These are phyloP conservation scores for Aspergillus fructus DNA, from an alignment of 2,329 filamentous ascomycete species.

Conservation along the genomic window DNA sequence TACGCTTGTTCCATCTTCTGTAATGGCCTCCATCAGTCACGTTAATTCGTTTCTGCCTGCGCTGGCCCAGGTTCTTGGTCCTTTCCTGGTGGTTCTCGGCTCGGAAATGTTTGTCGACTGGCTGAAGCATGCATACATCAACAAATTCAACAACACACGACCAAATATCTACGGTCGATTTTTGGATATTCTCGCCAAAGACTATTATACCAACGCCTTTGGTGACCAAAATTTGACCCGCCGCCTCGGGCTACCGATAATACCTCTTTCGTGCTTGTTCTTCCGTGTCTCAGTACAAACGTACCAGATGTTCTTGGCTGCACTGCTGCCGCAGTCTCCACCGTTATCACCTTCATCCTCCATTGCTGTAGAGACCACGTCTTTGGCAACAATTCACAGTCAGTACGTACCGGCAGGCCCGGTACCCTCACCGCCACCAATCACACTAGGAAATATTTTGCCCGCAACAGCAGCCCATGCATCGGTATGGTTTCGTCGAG, in stretches of 20 bases:
- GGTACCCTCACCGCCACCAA: conserved; percentile 66
- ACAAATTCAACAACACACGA: conserved; percentile 97
- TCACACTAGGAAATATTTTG: conserved; percentile 54
- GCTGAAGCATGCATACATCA: conserved; percentile 96
- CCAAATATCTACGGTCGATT: conserved; percentile 86
- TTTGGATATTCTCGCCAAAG: conserved; percentile 90
- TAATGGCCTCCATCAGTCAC: conserved; percentile 43
- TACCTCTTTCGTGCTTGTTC: conserved; percentile 90
- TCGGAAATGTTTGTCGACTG: conserved; percentile 97
- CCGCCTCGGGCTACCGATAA: conserved; percentile 83
- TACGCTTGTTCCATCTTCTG: conserved; percentile 66
- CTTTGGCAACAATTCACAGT: conserved; percentile 44
- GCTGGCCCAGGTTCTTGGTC: conserved; percentile 78
- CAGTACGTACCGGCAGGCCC: conserved; percentile 55
- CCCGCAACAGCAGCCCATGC: conserved; percentile 54
- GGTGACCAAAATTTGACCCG: conserved; percentile 85
- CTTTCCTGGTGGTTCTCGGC: conserved; percentile 89
- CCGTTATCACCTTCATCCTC: conserved; percentile 54
- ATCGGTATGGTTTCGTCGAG: conserved; percentile 37
- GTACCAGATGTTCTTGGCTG: conserved; percentile 96
- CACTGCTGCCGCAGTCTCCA: conserved; percentile 74
- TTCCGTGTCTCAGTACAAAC: conserved; percentile 93
- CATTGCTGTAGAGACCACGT: conserved; percentile 34
- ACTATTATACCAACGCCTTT: conserved; percentile 97
- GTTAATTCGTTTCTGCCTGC: conserved; percentile 45